Evolutionary conservation across 2,329 filamentous ascomycete species (phyloP).

Genomic region (Paracorniculantispora psalliotae): DNA sequence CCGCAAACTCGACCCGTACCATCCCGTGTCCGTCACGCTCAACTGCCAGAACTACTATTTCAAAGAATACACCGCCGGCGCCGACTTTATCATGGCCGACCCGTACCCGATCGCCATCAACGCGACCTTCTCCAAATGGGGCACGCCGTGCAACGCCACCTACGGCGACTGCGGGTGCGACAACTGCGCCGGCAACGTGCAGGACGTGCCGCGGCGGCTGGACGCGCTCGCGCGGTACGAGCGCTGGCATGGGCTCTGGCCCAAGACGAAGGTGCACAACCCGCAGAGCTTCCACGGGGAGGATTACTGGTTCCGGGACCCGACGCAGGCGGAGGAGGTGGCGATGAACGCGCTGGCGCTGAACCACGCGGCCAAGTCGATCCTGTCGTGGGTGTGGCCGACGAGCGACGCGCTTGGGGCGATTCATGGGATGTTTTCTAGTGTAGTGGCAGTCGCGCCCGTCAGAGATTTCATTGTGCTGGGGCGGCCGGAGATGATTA

Average conservation of each 20-base stretch:
- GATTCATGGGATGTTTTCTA: constrained; percentile 35
- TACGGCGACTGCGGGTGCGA: constrained; percentile 62
- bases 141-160: constrained; percentile 52
- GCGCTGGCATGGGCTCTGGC: constrained; percentile 37
- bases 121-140: constrained; percentile 48
- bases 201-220: constrained; percentile 43
- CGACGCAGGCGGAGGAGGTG: constrained; percentile 37
- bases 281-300: constrained; percentile 45
- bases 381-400: constrained; percentile 44
- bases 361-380: constrained; percentile 39
- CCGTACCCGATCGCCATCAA: constrained; percentile 57
- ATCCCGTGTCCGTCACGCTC: constrained; percentile 53
- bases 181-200: constrained; percentile 48
- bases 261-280: constrained; percentile 38
- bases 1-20: constrained; percentile 52
- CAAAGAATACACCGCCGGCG: constrained; percentile 45
- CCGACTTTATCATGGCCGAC: constrained; percentile 57
- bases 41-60: constrained; percentile 62
- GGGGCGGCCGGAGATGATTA: constrained; percentile 20
- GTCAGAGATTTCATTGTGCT: constrained; percentile 36
- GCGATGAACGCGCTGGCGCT: constrained; percentile 42
- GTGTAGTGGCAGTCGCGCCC: constrained; percentile 30
- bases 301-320: constrained; percentile 43
- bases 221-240: constrained; percentile 36
- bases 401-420: constrained; percentile 30